Evolutionary conservation across 371 early-diverging fungal species (phyloP), one percentile per base, ranked within the genome.

Genomic region (Mortierella sp.): DNA sequence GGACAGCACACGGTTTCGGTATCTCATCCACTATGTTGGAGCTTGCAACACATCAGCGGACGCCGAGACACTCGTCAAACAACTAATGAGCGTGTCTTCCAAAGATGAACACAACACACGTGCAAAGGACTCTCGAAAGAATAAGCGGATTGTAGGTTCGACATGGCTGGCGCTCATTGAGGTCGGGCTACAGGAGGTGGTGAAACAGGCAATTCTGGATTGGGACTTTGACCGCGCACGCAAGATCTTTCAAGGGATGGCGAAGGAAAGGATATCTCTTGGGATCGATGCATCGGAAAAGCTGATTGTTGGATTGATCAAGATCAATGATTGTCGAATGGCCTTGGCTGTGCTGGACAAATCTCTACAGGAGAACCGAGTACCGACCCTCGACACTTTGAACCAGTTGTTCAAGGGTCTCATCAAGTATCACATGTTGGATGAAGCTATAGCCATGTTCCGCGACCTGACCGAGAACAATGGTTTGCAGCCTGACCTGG

Each of bases 401-500:
- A 67, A 67, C 27, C 37, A 3, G 1, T 27, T 73, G 9, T 25
- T 73, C 16, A 37, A 45, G n/a, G 73, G 63, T 3, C 27, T 73
- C 31, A 47, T 73, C n/a, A 54, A 45, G 2, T 50, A 37, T 25
- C 55, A 63, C 22, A 45, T 67, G 45, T 52, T 67, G 41, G 73
- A 67, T 17, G 73, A 67, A 22, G 61, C 73, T 7, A 55, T 73
- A 8, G 55, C 67, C 1, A 40, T 73, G 28, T 73, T 73, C 37
- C 67, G 67, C 4, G 52, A 62, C 19, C 40, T 73, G 49, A 63
- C 73, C 3, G 73, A 73, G 60, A 55, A 57, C 51, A 48, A 67
- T 24, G 67, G 63, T 7, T 12, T 73, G 27, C 57, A 58, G 8
- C 73, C 73, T 5, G 40, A 57, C 44, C 34, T 25, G 14, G 50